Conservation (phyloP, 1,284 basidiomycete genomes). For the Anthracocystis panici-leucophaei region DNA sequence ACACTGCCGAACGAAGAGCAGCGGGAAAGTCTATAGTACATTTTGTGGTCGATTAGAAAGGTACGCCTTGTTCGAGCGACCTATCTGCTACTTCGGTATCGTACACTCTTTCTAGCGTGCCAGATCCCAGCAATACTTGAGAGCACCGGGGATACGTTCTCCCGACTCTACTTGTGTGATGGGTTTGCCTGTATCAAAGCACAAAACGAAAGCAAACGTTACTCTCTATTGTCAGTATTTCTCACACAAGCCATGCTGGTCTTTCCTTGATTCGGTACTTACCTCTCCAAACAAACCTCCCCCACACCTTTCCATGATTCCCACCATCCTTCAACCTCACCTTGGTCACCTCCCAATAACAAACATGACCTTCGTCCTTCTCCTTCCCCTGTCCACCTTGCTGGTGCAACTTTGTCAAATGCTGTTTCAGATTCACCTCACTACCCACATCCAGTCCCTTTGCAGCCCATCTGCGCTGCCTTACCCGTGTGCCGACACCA, state of each 20-base stretch:
- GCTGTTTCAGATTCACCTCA: constrained; percentile 24
- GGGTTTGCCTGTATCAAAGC: constrained; percentile 33
- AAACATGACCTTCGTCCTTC: constrained; percentile 32
- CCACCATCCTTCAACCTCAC: constrained; percentile 54
- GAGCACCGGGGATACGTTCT: constrained; percentile 49
- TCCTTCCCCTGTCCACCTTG: constrained; percentile 2
- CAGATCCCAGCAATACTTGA: constrained; percentile 54
- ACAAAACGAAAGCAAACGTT: not conserved
- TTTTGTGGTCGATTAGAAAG: not conserved
- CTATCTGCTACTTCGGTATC: too few relatives aligned
- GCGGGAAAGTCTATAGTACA: constrained; percentile 23
- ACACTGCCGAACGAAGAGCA: not conserved
- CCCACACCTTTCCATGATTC: constrained; percentile 59
- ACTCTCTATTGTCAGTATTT: not conserved
- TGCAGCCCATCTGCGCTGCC: constrained; percentile 50
- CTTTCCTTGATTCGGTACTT: constrained; percentile 5
- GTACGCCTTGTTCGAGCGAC: not conserved
- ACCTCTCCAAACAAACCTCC: constrained; percentile 57
- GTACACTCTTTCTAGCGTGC: constrained; percentile 14
- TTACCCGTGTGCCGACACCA: constrained; percentile 43
- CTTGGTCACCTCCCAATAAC: constrained; percentile 58
- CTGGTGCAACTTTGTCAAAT: constrained; percentile 19
- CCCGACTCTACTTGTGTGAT: constrained; percentile 33
- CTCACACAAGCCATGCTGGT: not conserved
- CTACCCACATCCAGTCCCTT: constrained; percentile 44